These are phyloP conservation scores for Marasmius fiardii DNA, from an alignment of 1,284 basidiomycete genomes.

Conservation along the genomic window DNA sequence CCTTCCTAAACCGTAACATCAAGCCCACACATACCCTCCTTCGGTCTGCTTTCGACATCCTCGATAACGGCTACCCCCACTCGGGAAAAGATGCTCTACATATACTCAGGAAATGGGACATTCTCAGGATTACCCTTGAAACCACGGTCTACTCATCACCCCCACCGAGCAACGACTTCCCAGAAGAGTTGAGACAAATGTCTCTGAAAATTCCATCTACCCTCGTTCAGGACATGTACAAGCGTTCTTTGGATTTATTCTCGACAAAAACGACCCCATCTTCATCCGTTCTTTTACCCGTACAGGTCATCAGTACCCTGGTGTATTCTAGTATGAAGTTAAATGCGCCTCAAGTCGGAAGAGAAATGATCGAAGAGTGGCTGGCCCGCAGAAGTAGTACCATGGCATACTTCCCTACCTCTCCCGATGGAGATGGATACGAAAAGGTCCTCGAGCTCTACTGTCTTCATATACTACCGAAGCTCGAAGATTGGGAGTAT, in stretches of 20 bases:
- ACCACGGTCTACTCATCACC: slow-evolving; percentile 65
- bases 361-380: slow-evolving; percentile 74
- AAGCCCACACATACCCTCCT: slow-evolving; percentile 60
- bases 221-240: slow-evolving; percentile 53
- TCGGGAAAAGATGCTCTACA: slow-evolving; percentile 52
- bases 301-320: slow-evolving; percentile 64
- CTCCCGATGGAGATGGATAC: slow-evolving; percentile 49
- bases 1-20: slow-evolving; percentile 71
- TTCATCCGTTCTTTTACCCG: slow-evolving; percentile 58
- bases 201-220: slow-evolving; percentile 55
- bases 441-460: slow-evolving; percentile 73
- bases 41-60: slow-evolving; percentile 59
- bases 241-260: slow-evolving; percentile 64
- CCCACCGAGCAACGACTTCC: slow-evolving; percentile 40
- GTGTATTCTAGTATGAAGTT: slow-evolving; percentile 67
- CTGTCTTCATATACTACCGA: slow-evolving; percentile 66
- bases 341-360: slow-evolving; percentile 54
- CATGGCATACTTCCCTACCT: background rate
- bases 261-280: slow-evolving; percentile 43
- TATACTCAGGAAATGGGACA: slow-evolving; percentile 79
- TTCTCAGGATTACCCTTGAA: slow-evolving; percentile 77
- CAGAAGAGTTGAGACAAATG: slow-evolving; percentile 46
- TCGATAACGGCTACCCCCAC: slow-evolving; percentile 40
- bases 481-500: slow-evolving; percentile 74
- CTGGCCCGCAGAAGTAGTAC: slow-evolving; percentile 47